phyloP scores from a whole-genome alignment of 2,329 filamentous ascomycete genomes.

The Colletotrichum sp. region DNA sequence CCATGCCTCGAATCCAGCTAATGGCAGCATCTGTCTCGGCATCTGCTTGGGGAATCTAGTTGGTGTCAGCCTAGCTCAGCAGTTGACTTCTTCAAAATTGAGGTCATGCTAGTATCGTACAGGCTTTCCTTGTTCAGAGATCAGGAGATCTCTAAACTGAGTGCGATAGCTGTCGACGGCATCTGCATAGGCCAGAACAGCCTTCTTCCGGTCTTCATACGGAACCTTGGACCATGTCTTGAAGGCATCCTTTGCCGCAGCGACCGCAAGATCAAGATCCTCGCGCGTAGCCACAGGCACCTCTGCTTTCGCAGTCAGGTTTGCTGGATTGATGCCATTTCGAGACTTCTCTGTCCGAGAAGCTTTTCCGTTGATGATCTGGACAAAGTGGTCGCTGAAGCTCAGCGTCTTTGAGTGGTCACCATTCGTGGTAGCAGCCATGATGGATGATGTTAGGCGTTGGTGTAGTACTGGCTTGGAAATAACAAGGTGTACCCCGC shows the following conservation, averaged over 20 bases:
- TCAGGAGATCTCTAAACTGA: slow-evolving; percentile 27
- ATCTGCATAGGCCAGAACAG: slow-evolving; percentile 29
- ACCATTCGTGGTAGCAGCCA: not conserved
- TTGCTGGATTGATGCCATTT: not conserved
- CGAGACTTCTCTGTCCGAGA: not conserved
- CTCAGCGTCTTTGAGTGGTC: not conserved
- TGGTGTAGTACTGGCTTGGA: not conserved
- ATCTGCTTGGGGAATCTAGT: not conserved
- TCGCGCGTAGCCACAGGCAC: not conserved
- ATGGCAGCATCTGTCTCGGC: slow-evolving; percentile 28
- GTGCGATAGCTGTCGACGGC: slow-evolving; percentile 23
- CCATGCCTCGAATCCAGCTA: slow-evolving; percentile 32
- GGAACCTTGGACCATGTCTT: slow-evolving; percentile 31
- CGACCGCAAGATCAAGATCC: not conserved
- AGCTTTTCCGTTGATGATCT: slow-evolving; percentile 40
- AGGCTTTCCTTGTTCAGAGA: slow-evolving; percentile 30
- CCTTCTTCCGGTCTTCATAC: slow-evolving; percentile 25
- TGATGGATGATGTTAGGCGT: not conserved
- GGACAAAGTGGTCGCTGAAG: not conserved
- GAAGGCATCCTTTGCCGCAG: not conserved
- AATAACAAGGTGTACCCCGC: not conserved
- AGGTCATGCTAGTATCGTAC: not conserved
- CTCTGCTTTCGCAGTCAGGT: not conserved
- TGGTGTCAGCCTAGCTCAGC: not conserved
- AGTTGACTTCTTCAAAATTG: not conserved